Evolutionary conservation across 345 rosid genomes (phyloP).

Genomic region (Salix viminalis): DNA sequence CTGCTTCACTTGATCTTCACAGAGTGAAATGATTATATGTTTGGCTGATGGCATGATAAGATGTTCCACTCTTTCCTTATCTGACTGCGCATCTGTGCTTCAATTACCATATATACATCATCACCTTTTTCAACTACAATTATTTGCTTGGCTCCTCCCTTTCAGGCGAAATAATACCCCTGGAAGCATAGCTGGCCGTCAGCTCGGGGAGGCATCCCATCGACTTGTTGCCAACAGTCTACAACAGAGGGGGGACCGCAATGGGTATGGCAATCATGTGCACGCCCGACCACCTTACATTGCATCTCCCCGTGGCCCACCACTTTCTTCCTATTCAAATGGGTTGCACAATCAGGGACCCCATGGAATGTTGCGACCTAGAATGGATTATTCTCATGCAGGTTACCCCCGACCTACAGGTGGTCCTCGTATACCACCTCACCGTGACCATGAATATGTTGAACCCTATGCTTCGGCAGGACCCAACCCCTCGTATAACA

Average conservation of each 20-base stretch:
- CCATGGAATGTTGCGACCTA: constrained; percentile 17
- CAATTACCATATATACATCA: not conserved
- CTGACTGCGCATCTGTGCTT: not conserved
- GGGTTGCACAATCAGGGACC: constrained; percentile 17
- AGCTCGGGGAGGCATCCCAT: constrained; percentile 72
- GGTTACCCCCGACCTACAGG: constrained; percentile 2
- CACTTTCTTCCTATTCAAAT: constrained; percentile 22
- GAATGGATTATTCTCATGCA: constrained; percentile 20
- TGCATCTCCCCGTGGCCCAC: constrained; percentile 26
- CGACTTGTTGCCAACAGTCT: constrained; percentile 63
- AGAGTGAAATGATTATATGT: not conserved
- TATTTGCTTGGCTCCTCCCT: constrained; percentile 6
- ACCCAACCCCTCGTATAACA: constrained; percentile 3
- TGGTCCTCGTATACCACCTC: constrained; percentile 7
- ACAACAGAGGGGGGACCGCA: constrained; percentile 34
- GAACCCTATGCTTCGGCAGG: constrained; percentile 10
- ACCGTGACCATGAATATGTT: constrained; percentile 19
- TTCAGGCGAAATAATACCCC: constrained; percentile 67
- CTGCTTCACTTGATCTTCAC: not conserved
- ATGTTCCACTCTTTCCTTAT: not conserved
- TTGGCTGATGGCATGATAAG: not conserved
- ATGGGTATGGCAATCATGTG: constrained; percentile 25
- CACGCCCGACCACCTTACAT: constrained; percentile 31
- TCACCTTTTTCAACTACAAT: not conserved
- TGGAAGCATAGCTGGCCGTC: constrained; percentile 49